Evolutionary conservation across 2,329 filamentous ascomycete species (phyloP).

Genomic region (Nemania serpens): DNA sequence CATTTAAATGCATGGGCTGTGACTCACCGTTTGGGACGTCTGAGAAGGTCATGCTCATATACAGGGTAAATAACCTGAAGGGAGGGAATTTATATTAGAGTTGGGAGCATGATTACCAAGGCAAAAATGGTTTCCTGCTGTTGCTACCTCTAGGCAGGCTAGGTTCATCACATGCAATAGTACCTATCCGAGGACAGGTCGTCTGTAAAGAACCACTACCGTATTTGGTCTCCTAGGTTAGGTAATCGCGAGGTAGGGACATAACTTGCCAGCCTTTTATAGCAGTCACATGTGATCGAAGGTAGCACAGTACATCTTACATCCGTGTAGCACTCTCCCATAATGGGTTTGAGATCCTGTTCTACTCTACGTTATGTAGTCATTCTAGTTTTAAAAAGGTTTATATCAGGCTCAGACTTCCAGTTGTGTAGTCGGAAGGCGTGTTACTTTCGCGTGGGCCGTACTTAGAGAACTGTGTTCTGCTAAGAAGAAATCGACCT

Average conservation of each 20-base stretch:
- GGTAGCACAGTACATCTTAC: neutral
- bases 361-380: neutral
- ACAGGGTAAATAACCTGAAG: too few species aligned
- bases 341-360: neutral
- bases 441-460: neutral
- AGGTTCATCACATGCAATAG: too few species aligned
- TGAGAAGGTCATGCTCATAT: too few species aligned
- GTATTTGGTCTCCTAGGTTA: too few species aligned
- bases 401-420: constrained; percentile 2
- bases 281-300: neutral
- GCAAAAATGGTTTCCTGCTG: too few species aligned
- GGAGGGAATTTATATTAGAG: too few species aligned
- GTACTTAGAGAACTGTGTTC: neutral
- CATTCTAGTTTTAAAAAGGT: neutral
- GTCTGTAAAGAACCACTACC: too few species aligned
- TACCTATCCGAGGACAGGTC: too few species aligned
- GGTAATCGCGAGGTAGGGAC: neutral
- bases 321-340: constrained; percentile 1
- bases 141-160: too few species aligned
- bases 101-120: too few species aligned
- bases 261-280: neutral
- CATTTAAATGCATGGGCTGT: too few species aligned
- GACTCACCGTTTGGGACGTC: too few species aligned
- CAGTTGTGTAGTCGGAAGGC: neutral
- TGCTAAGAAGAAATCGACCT: neutral